These are phyloP conservation scores for Ramularia endophylla DNA, from an alignment of 2,329 filamentous ascomycete species.

Conservation along the genomic window DNA sequence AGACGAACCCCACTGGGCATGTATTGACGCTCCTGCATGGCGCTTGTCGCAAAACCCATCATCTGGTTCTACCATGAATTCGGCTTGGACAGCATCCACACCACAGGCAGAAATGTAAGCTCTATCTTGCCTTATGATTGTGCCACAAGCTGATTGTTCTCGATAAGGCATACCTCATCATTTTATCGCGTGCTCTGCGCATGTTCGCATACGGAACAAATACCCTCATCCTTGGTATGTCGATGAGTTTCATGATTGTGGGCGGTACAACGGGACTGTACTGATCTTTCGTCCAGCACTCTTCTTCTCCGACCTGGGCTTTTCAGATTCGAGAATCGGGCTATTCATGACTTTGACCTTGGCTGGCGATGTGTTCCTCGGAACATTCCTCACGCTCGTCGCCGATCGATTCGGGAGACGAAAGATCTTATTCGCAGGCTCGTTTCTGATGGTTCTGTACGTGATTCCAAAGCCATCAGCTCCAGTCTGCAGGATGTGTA, in stretches of 20 bases:
- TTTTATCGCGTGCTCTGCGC: slow-evolving; percentile 40
- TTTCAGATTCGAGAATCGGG: slow-evolving; percentile 29
- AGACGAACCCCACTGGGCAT: slow-evolving; percentile 4
- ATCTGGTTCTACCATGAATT: slow-evolving; percentile 30
- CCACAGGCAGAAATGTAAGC: slow-evolving; percentile 35
- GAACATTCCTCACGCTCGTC: slow-evolving; percentile 28
- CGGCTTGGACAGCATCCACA: slow-evolving; percentile 27
- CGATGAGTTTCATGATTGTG: not conserved
- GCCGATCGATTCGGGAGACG: slow-evolving; percentile 30
- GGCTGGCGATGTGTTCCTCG: slow-evolving; percentile 31
- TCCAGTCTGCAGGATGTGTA: too few relatives aligned
- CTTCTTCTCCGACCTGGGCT: slow-evolving; percentile 30
- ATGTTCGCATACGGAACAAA: slow-evolving; percentile 32
- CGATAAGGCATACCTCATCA: slow-evolving; percentile 43
- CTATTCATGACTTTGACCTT: slow-evolving; percentile 27
- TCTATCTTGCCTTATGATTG: too few relatives aligned
- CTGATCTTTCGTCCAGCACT: slow-evolving; percentile 18
- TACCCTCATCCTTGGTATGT: slow-evolving; percentile 25
- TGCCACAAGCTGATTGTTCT: too few relatives aligned
- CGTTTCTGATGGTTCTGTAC: slow-evolving; percentile 26
- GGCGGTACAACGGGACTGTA: not conserved
- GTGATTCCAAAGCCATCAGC: too few relatives aligned
- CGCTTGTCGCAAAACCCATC: slow-evolving; percentile 16
- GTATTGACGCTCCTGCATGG: slow-evolving; percentile 14
- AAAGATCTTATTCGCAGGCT: slow-evolving; percentile 27